Conservation (phyloP, 129 eudicot species). For the Deinandra increscens region DNA sequence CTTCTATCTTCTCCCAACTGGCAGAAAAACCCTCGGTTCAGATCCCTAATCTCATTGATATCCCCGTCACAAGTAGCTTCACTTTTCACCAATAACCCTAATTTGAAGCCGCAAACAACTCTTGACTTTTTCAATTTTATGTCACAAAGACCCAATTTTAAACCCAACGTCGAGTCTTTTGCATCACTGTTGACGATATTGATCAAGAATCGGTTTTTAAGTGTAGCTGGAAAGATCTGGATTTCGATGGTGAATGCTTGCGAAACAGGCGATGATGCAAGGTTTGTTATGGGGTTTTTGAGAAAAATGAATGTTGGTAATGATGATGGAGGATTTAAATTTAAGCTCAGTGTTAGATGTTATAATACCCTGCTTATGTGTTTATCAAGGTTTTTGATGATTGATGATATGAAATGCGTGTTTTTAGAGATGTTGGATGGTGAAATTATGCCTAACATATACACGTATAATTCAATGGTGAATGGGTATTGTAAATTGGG, state of each 20-base stretch:
- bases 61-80: conserved; percentile 48
- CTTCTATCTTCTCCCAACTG: conserved; percentile 59
- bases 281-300: conserved; percentile 40
- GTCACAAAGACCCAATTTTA: conserved; percentile 46
- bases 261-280: conserved; percentile 49
- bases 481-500: too few species aligned
- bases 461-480: conserved; percentile 73
- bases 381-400: conserved; percentile 55
- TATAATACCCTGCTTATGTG: conserved; percentile 70
- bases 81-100: conserved; percentile 46
- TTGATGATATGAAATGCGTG: conserved; percentile 68
- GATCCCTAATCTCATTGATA: conserved; percentile 41
- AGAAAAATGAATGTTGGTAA: conserved; percentile 45
- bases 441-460: conserved; percentile 57
- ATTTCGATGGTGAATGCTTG: conserved; percentile 67
- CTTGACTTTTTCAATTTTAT: conserved; percentile 45
- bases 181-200: conserved; percentile 48
- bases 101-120: conserved; percentile 61
- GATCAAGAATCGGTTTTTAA: conserved; percentile 32
- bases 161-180: conserved; percentile 47
- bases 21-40: conserved; percentile 57
- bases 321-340: conserved; percentile 28
- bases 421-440: conserved; percentile 59
- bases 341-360: conserved; percentile 56
- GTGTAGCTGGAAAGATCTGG: conserved; percentile 53